Evolutionary conservation across 2,329 filamentous ascomycete genomes (phyloP).

Genomic region (Apiospora pterosperma): DNA sequence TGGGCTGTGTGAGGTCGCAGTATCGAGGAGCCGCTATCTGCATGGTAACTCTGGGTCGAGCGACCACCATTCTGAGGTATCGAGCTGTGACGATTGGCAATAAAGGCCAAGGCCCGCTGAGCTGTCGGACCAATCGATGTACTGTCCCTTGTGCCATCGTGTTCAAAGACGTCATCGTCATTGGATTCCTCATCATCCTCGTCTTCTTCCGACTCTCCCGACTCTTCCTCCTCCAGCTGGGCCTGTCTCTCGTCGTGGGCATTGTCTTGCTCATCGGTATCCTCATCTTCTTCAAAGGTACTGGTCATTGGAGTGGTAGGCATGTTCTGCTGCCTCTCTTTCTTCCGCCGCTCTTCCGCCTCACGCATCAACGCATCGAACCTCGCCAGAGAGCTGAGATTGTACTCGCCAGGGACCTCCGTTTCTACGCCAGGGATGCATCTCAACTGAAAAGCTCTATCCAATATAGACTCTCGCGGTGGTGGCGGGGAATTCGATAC

Average conservation of each 20-base stretch:
- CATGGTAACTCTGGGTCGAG: slow-evolving; percentile 20
- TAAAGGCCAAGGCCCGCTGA: slow-evolving; percentile 48
- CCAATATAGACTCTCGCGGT: slow-evolving; percentile 63
- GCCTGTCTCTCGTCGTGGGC: background rate
- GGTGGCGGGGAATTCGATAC: slow-evolving; percentile 48
- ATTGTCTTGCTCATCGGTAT: slow-evolving; percentile 41
- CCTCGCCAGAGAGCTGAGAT: slow-evolving; percentile 60
- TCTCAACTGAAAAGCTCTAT: slow-evolving; percentile 61
- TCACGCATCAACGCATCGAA: slow-evolving; percentile 66
- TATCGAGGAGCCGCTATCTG: slow-evolving; percentile 28
- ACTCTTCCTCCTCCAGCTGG: slow-evolving; percentile 19
- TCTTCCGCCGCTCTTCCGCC: slow-evolving; percentile 47
- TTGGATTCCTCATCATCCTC: slow-evolving; percentile 36
- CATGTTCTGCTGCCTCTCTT: slow-evolving; percentile 30
- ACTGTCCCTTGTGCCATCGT: slow-evolving; percentile 20
- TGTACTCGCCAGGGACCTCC: slow-evolving; percentile 54
- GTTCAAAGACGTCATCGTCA: slow-evolving; percentile 34
- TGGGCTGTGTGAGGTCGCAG: slow-evolving; percentile 53
- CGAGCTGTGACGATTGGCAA: slow-evolving; percentile 40
- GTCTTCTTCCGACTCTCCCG: slow-evolving; percentile 35
- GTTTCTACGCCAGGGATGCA: slow-evolving; percentile 59
- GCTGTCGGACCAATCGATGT: slow-evolving; percentile 42
- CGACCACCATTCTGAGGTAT: slow-evolving; percentile 32
- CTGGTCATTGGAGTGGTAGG: slow-evolving; percentile 39
- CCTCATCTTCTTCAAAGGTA: slow-evolving; percentile 49